Percentiles rank a stretch among this genome's conserved stretches.
Conservation (phyloP, 257 asterid genomes). For the Apocynum venetum region DNA sequence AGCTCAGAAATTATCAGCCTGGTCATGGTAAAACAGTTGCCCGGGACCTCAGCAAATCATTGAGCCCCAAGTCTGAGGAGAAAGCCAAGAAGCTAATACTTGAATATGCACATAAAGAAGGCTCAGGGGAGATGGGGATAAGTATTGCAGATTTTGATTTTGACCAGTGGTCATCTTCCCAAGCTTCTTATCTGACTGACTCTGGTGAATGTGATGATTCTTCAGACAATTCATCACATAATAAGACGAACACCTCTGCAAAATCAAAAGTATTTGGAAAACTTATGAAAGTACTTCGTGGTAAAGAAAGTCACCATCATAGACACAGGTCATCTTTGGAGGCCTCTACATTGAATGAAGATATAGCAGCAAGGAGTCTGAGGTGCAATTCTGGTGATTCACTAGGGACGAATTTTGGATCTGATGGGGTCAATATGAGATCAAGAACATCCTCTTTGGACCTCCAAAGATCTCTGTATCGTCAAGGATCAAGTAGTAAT, state of each 20-base stretch:
- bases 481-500: conserved; percentile 31
- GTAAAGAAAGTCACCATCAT: conserved; percentile 40
- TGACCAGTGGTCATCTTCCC: conserved; percentile 58
- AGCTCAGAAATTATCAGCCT: conserved; percentile 60
- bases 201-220: conserved; percentile 49
- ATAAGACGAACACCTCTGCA: conserved; percentile 26
- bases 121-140: conserved; percentile 11
- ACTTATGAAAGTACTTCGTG: conserved; percentile 50
- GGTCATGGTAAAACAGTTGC: conserved; percentile 56
- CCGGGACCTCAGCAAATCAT: conserved; percentile 69
- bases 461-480: conserved; percentile 32
- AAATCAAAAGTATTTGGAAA: conserved; percentile 52
- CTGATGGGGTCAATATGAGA: conserved; percentile 25
- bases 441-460: conserved; percentile 47
- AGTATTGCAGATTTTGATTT: conserved; percentile 42
- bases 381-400: conserved; percentile 21
- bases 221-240: conserved; percentile 32
- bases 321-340: conserved; percentile 35
- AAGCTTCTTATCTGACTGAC: conserved; percentile 51
- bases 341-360: conserved; percentile 27
- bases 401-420: conserved; percentile 14
- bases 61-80: conserved; percentile 78
- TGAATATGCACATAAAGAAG: conserved; percentile 43
- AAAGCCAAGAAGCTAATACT: conserved; percentile 80
- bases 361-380: conserved; percentile 22